phyloP scores from a whole-genome alignment of 2,329 filamentous ascomycete genomes.

The Apiospora malaysiana region DNA sequence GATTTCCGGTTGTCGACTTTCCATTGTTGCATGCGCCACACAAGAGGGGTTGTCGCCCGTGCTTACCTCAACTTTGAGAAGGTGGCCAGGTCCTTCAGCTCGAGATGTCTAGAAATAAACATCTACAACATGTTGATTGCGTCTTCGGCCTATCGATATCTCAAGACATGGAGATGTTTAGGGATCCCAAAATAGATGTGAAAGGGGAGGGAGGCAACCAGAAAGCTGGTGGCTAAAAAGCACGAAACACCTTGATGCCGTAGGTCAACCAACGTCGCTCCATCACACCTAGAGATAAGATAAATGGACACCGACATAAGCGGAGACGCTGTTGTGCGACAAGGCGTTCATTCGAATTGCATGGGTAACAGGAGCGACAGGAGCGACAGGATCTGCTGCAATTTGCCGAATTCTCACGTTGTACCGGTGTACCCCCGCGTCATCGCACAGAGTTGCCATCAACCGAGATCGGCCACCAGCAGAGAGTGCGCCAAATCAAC shows the following conservation, averaged over 20 bases:
- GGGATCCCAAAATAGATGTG: neutral
- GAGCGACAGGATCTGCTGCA: neutral
- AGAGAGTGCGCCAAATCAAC: neutral
- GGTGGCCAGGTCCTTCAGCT: neutral
- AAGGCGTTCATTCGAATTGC: neutral
- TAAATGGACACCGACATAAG: neutral
- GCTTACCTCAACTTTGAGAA: neutral
- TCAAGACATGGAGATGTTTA: neutral
- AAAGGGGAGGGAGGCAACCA: neutral
- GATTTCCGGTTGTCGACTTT: slow-evolving; percentile 5
- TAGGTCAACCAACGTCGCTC: neutral
- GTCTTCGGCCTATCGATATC: too few species aligned
- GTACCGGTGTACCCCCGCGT: neutral
- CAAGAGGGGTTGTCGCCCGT: neutral
- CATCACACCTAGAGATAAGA: neutral
- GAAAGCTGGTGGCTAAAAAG: neutral
- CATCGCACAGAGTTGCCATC: neutral
- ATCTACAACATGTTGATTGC: neutral
- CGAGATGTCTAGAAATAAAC: neutral
- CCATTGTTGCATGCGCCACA: neutral
- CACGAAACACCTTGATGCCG: neutral
- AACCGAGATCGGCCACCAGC: neutral
- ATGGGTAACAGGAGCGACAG: neutral
- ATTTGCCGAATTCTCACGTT: neutral
- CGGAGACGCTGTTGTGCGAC: neutral